Percentiles rank a stretch among this genome's conserved stretches.
phyloP scores from a whole-genome alignment of 805 yeast species.

The Starmerella etchellsii region DNA sequence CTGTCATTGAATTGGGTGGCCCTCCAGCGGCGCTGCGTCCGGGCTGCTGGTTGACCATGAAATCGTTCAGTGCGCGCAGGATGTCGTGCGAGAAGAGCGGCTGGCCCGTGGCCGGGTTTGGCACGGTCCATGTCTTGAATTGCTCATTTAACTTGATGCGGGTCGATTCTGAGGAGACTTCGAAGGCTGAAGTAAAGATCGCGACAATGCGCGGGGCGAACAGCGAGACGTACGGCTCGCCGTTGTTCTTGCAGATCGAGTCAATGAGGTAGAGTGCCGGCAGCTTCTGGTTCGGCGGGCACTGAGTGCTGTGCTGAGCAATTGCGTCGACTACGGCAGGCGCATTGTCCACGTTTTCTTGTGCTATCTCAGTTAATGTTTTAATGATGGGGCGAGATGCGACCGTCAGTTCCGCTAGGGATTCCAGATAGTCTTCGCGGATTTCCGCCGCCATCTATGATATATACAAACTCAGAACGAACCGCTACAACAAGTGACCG shows the following conservation, averaged over 20 bases:
- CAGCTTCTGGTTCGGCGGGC: slow-evolving; percentile 73
- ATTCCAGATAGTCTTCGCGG: slow-evolving; percentile 53
- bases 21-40: neutral
- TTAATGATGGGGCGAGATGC: slow-evolving; percentile 85
- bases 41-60: slow-evolving; percentile 30
- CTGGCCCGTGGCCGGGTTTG: slow-evolving; percentile 46
- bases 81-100: slow-evolving; percentile 65
- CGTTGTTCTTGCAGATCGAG: slow-evolving; percentile 82
- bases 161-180: slow-evolving; percentile 63
- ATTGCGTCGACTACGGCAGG: slow-evolving; percentile 64
- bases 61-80: slow-evolving; percentile 58
- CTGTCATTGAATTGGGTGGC: neutral
- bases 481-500: neutral
- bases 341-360: slow-evolving; percentile 68
- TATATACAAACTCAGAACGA: slow-evolving; percentile 5
- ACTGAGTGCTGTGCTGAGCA: slow-evolving; percentile 55
- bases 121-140: slow-evolving; percentile 75
- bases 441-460: slow-evolving; percentile 21
- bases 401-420: slow-evolving; percentile 65
- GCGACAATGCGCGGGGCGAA: slow-evolving; percentile 59
- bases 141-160: slow-evolving; percentile 62
- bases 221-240: slow-evolving; percentile 74
- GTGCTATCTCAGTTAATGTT: slow-evolving; percentile 71
- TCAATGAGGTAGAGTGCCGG: slow-evolving; percentile 76
- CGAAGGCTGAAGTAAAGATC: slow-evolving; percentile 62